Conservation (phyloP, 1,284 basidiomycete genomes). For the Ceratorhiza oryzae-sativae region DNA sequence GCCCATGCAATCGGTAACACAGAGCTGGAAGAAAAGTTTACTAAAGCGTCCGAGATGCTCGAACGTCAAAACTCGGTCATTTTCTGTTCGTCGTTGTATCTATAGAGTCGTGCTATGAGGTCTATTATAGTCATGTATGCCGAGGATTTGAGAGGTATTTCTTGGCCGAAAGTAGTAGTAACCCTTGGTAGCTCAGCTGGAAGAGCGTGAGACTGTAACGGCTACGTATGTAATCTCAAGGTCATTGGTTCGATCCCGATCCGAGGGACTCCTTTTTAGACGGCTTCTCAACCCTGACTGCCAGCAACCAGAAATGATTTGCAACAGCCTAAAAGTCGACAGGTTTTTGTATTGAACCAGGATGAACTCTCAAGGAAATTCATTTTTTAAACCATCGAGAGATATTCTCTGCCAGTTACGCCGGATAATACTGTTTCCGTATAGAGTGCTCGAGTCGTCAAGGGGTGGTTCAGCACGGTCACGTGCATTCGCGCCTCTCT, state of each 20-base stretch:
- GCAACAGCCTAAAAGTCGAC: neutral
- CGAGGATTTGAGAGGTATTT: neutral
- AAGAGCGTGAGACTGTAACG: conserved; percentile 44
- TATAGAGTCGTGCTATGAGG: conserved; percentile 56
- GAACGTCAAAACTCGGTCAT: conserved; percentile 93
- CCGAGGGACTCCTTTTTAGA: conserved; percentile 37
- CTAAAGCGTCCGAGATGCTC: conserved; percentile 85
- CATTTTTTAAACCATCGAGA: too few relatives aligned
- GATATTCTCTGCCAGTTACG: too few relatives aligned
- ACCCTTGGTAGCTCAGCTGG: conserved; percentile 43
- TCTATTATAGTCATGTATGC: too few relatives aligned
- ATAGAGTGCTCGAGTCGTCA: too few relatives aligned
- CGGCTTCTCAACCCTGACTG: neutral
- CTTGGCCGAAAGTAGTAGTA: neutral
- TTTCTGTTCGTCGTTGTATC: conserved; percentile 87
- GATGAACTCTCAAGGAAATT: too few relatives aligned
- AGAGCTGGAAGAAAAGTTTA: conserved; percentile 91
- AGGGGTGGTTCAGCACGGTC: neutral
- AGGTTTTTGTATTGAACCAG: neutral
- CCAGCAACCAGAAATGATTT: neutral
- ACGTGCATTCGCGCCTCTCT: too few relatives aligned
- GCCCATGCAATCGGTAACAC: conserved; percentile 96
- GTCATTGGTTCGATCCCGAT: conserved; percentile 43
- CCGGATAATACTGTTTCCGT: too few relatives aligned
- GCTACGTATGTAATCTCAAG: conserved; percentile 36